These are phyloP conservation scores for Cordia subcordata DNA, from an alignment of 257 asterid species.

Conservation along the genomic window DNA sequence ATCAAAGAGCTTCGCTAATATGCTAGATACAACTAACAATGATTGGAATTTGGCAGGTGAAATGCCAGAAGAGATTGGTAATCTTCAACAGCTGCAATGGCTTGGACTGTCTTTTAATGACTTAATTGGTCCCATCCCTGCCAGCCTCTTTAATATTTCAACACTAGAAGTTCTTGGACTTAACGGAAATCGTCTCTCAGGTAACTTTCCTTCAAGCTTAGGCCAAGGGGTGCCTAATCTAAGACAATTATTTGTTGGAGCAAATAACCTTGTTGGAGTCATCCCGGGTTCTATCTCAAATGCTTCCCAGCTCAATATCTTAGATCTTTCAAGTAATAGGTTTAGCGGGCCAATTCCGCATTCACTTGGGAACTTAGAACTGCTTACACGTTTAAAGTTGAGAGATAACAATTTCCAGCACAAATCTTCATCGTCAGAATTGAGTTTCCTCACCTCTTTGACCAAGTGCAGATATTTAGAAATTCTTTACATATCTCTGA, in stretches of 20 bases:
- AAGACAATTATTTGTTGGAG: conserved; percentile 12
- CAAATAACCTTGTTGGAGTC: conserved; percentile 21
- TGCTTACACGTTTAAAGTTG: not conserved
- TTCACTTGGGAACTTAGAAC: conserved; percentile 21
- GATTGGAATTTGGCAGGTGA: not conserved
- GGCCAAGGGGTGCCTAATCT: conserved; percentile 24
- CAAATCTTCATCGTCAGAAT: conserved; percentile 9
- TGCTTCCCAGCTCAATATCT: conserved; percentile 23
- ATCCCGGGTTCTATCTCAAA: conserved; percentile 28
- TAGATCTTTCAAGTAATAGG: conserved; percentile 18
- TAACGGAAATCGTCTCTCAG: conserved; percentile 13
- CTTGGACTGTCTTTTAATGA: not conserved
- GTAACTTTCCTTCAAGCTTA: conserved; percentile 21
- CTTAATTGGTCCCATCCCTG: conserved; percentile 21
- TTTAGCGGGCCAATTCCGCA: conserved; percentile 32
- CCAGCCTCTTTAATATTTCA: conserved; percentile 30
- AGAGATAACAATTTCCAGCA: conserved; percentile 14
- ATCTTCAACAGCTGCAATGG: not conserved
- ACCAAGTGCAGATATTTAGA: conserved; percentile 24
- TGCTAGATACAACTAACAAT: too few species aligned
- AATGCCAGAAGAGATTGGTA: not conserved
- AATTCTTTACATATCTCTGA: not conserved
- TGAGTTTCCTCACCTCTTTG: conserved; percentile 26
- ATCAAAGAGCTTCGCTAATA: too few species aligned
- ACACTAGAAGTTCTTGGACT: conserved; percentile 9